phyloP scores from a whole-genome alignment of 176 grass and related monocot species.

The Triticum turgidum region DNA sequence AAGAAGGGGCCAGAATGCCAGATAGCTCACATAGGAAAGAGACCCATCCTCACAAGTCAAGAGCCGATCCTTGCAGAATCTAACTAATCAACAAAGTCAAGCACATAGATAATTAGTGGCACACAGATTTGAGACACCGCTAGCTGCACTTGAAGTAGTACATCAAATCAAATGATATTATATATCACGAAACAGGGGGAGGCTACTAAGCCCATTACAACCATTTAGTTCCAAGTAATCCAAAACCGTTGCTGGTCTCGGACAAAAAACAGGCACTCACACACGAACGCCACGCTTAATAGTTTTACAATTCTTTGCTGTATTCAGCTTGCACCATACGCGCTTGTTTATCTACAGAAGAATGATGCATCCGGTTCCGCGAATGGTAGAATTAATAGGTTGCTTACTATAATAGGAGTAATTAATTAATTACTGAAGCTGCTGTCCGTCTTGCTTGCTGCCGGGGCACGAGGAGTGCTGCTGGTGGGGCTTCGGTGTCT shows the following conservation, averaged over 20 bases:
- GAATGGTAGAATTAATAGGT: not conserved
- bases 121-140: no score
- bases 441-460: not conserved
- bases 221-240: slow-evolving; percentile 20
- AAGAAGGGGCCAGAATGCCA: no score
- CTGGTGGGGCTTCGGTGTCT: not conserved
- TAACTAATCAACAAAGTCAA: no score
- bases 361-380: slow-evolving; percentile 38
- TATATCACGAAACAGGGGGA: no score
- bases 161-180: no score
- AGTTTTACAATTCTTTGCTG: not conserved
- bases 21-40: no score
- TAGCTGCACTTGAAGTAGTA: no score
- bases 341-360: slow-evolving; percentile 52
- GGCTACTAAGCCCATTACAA: slow-evolving; percentile 2
- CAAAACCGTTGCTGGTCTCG: slow-evolving; percentile 3
- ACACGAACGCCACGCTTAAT: slow-evolving; percentile 24
- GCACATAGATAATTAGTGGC: no score
- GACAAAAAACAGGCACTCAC: not conserved
- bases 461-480: not conserved
- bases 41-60: no score
- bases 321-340: slow-evolving; percentile 30
- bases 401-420: not conserved
- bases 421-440: slow-evolving; percentile 24
- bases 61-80: no score